Percentiles rank a stretch among this genome's conserved stretches.
phyloP scores from a whole-genome alignment of 2,329 filamentous ascomycete genomes.

The Apiospora koreana region DNA sequence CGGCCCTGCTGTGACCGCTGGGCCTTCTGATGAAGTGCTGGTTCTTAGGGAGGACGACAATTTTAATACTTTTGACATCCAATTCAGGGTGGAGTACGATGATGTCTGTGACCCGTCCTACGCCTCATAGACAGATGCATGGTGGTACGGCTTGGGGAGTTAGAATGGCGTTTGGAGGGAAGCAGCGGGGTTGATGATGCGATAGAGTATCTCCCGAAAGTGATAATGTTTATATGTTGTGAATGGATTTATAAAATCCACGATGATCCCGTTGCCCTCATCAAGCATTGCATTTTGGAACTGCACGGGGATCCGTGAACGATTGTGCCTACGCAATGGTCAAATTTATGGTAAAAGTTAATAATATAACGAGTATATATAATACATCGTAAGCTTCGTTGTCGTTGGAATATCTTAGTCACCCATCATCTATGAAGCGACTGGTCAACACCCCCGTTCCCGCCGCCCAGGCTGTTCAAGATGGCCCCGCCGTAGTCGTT shows the following conservation, averaged over 20 bases:
- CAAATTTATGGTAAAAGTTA: too few relatives aligned
- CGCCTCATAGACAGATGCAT: not conserved
- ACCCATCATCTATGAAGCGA: not conserved
- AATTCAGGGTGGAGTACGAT: not conserved
- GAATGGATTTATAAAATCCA: not conserved
- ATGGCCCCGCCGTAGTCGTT: constrained; percentile 23
- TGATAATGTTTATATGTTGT: not conserved
- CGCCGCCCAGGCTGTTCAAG: constrained; percentile 19
- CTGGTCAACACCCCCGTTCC: not conserved
- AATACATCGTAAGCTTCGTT: not conserved
- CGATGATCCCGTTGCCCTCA: not conserved
- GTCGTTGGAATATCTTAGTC: not conserved
- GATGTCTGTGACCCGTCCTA: not conserved
- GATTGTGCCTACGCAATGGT: too few relatives aligned
- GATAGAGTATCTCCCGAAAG: too few relatives aligned
- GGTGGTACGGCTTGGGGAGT: not conserved
- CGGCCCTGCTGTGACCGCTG: too few relatives aligned
- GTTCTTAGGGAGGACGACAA: too few relatives aligned
- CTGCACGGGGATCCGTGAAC: not conserved
- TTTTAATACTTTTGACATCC: too few relatives aligned
- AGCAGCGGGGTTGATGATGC: too few relatives aligned
- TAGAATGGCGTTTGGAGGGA: too few relatives aligned
- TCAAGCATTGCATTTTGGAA: too few relatives aligned
- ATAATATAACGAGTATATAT: too few relatives aligned
- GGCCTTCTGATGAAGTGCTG: not conserved